Conservation (phyloP, 1,139 yeast genomes). For the Suhomyces taliae region DNA sequence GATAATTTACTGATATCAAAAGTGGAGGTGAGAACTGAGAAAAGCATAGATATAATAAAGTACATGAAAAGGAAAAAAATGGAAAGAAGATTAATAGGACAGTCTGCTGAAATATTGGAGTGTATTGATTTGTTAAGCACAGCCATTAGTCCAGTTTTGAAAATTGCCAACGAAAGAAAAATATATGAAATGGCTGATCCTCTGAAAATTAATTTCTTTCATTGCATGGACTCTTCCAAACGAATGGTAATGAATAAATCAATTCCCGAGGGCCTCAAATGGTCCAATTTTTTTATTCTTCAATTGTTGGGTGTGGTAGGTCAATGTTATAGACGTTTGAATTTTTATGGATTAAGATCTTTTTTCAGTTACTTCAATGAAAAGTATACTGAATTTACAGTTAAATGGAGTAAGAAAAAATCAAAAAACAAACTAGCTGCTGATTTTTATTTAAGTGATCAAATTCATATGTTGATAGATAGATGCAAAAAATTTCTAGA, state of each 20-base stretch:
- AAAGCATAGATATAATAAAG: constrained; percentile 72
- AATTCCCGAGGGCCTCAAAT: constrained; percentile 65
- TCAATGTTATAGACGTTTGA: constrained; percentile 63
- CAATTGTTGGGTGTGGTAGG: constrained; percentile 75
- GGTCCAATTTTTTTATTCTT: constrained; percentile 63
- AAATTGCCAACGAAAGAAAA: constrained; percentile 61
- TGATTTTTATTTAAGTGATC: constrained; percentile 54
- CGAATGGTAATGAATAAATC: constrained; percentile 51
- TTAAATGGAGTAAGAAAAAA: constrained; percentile 52
- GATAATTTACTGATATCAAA: constrained; percentile 70
- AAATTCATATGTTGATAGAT: constrained; percentile 44
- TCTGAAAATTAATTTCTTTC: constrained; percentile 64
- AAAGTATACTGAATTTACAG: constrained; percentile 57
- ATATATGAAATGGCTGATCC: constrained; percentile 68
- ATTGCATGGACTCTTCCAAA: constrained; percentile 69
- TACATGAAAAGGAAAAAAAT: constrained; percentile 74
- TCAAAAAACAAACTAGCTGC: constrained; percentile 61
- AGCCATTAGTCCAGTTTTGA: constrained; percentile 66
- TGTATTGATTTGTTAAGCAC: constrained; percentile 43
- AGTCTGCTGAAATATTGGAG: constrained; percentile 52
- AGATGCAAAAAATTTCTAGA: constrained; percentile 45
- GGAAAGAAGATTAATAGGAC: constrained; percentile 56
- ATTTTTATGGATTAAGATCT: constrained; percentile 79
- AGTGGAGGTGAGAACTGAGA: constrained; percentile 85
- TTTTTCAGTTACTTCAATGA: constrained; percentile 67